Conservation (phyloP, 75 land plant genomes). For the Pinus albicaulis region DNA sequence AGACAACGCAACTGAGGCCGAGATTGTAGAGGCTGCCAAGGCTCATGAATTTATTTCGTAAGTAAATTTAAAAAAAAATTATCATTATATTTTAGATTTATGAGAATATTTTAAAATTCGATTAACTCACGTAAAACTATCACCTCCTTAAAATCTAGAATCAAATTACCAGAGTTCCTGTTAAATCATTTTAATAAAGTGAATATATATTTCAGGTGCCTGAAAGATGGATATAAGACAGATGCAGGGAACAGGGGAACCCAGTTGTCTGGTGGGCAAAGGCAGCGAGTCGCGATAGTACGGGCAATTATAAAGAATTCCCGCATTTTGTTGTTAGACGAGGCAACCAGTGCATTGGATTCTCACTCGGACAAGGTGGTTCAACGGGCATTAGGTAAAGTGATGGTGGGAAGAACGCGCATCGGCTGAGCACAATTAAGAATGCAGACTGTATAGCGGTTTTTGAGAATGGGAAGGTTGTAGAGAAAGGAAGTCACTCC, state of each 20-base stretch:
- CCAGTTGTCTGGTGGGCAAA: conserved; percentile 51
- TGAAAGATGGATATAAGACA: conserved; percentile 65
- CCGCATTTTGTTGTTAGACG: conserved; percentile 39
- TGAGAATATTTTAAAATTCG: no score
- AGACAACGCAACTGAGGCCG: conserved; percentile 44
- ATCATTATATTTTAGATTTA: no score
- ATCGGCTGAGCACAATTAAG: conserved; percentile 60
- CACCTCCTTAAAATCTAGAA: no score
- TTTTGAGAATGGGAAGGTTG: conserved; percentile 44
- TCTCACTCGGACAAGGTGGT: conserved; percentile 52
- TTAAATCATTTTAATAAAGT: not conserved
- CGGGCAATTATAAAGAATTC: conserved; percentile 31
- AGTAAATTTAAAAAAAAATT: not conserved
- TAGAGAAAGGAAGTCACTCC: conserved; percentile 56
- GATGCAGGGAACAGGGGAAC: conserved; percentile 60
- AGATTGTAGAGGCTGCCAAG: conserved; percentile 55
- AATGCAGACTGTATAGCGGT: conserved; percentile 64
- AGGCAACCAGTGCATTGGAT: conserved; percentile 71
- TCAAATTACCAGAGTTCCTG: no score
- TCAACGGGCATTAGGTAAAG: conserved; percentile 43
- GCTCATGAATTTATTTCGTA: conserved; percentile 73
- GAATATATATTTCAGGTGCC: not conserved
- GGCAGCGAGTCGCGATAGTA: conserved; percentile 28
- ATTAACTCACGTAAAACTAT: no score
- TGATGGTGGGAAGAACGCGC: conserved; percentile 32